Evolutionary conservation across 345 rosid genomes (phyloP), one percentile per base, ranked within the genome.

Genomic region (Bruguiera parviflora): DNA sequence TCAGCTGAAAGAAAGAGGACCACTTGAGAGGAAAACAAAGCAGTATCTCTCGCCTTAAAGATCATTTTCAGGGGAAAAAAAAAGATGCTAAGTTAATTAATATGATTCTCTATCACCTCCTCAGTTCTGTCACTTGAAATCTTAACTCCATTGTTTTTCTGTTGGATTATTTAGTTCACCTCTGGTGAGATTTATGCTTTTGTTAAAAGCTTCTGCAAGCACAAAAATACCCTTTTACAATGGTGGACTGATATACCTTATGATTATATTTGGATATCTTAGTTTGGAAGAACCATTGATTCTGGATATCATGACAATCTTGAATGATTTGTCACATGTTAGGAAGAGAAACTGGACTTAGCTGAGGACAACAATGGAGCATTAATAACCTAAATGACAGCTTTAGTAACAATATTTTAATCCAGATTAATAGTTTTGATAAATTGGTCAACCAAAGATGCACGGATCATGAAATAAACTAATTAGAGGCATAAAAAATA

Each of bases 191-290:
- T 47, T 35, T 4, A 74, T 65, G 68, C 35, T 43, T 43, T 49
- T 53, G 19, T 37, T 60, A 25, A 16, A 15, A 58, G 35, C 57
- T 58, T 67, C 70, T 68, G 63, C 68, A 65, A 21, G 35, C 29
- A 16, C n/a, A 68, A 55, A 43, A 39, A 20, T 24, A 15, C 29
- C 21, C 8, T 9, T 43, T 56, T 56, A 13, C 58, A 21, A 5
- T 53, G 11, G 63, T 66, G 58, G 57, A n/a, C 59, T 33, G 64
- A 64, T 64, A 61, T 66, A 59, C 49, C 61, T 60, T 56, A 56
- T 19, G 46, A 16, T 57, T 49, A 59, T 29, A 51, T 25, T 69
- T 46, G 62, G 13, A 37, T 33, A 9, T 55, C 16, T 21, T 16
- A 56, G 70, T 5, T 5, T 37, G 31, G 43, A 8, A 56, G 15